Percentiles rank a stretch among this genome's conserved stretches.
Evolutionary conservation across 805 yeast species (phyloP).

Genomic region (Saccharomycopsis vini): DNA sequence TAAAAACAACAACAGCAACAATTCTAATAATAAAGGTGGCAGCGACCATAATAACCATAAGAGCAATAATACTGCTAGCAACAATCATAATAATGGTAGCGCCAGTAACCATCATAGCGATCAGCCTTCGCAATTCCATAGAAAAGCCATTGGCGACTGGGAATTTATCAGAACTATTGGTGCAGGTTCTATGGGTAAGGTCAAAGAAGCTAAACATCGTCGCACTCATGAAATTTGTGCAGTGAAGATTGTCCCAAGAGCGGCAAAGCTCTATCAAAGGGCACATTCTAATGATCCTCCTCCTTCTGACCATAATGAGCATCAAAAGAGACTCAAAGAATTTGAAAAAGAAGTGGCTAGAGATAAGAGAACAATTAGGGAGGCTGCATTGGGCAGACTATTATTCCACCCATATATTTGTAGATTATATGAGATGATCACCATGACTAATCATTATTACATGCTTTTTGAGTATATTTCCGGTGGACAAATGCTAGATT

Average conservation of each 20-base stretch:
- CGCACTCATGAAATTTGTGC: constrained; percentile 79
- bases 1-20: constrained; percentile 9
- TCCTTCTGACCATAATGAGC: constrained; percentile 48
- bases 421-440: constrained; percentile 83
- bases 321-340: constrained; percentile 55
- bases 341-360: constrained; percentile 77
- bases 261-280: constrained; percentile 66
- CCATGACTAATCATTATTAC: constrained; percentile 94
- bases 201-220: constrained; percentile 83
- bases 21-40: no score
- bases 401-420: constrained; percentile 90
- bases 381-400: constrained; percentile 87
- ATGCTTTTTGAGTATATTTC: constrained; percentile 94
- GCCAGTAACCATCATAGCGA: constrained; percentile 5
- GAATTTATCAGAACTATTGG: constrained; percentile 91
- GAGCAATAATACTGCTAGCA: constrained; percentile 18
- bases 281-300: constrained; percentile 65
- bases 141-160: constrained; percentile 94
- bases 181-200: constrained; percentile 99
- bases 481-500: constrained; percentile 96
- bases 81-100: constrained; percentile 8
- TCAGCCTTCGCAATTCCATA: constrained; percentile 42
- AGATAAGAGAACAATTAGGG: constrained; percentile 87
- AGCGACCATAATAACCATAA: no score
- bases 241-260: constrained; percentile 87